Percentiles rank a stretch among this genome's conserved stretches.
phyloP scores from a whole-genome alignment of 306 rosid species.

The Mimosa bimucronata region DNA sequence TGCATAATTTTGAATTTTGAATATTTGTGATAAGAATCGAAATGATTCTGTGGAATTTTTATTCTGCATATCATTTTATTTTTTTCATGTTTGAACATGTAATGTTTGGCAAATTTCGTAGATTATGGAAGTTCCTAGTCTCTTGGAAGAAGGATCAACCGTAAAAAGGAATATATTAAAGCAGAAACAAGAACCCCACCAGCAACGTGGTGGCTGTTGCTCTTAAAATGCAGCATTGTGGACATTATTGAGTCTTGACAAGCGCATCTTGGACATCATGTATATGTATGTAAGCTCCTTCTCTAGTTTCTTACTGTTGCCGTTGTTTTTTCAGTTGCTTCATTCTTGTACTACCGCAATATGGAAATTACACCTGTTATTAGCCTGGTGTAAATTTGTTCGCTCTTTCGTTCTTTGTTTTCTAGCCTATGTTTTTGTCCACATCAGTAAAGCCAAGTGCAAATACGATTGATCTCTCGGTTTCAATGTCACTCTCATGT shows the following conservation, averaged over 20 bases:
- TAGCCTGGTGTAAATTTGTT: conserved; percentile 65
- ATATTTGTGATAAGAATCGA: not conserved
- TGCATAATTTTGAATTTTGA: not conserved
- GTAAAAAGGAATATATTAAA: conserved; percentile 76
- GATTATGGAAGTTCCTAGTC: conserved; percentile 96
- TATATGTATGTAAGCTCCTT: conserved; percentile 61
- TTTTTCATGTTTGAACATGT: conserved; percentile 29
- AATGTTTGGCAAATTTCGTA: conserved; percentile 40
- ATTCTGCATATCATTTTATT: not conserved
- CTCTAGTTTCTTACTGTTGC: conserved; percentile 37
- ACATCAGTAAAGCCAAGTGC: not conserved
- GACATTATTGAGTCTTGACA: conserved; percentile 34
- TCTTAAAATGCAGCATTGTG: conserved; percentile 41
- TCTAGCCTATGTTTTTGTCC: conserved; percentile 21
- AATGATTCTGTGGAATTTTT: not conserved
- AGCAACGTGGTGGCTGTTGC: conserved; percentile 66
- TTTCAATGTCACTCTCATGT: conserved; percentile 33
- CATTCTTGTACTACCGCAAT: conserved; percentile 39
- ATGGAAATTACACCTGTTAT: conserved; percentile 38
- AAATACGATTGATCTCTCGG: conserved; percentile 34
- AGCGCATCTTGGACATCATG: conserved; percentile 52
- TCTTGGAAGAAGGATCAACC: conserved; percentile 85
- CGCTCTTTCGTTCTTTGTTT: conserved; percentile 27
- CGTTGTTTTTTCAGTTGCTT: conserved; percentile 40
- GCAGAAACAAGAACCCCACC: conserved; percentile 68